Base-by-base conservation (phyloP, 352 stramenopile genomes). In the Peronospora belbahrii region DNA sequence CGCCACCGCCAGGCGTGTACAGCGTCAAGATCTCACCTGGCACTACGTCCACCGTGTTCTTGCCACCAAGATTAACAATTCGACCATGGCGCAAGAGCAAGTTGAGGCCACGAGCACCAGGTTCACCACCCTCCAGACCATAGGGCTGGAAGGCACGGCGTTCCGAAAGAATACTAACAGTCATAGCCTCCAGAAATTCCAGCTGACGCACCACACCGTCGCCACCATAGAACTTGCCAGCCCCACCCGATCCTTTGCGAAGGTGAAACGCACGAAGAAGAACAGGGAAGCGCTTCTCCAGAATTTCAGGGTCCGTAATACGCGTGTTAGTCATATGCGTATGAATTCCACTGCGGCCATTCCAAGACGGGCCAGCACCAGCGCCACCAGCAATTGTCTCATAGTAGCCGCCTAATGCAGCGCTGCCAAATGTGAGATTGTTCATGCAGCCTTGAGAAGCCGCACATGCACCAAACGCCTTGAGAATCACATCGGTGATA, bases 311-410 rank as follows among this genome's bases (percentile, higher is more conserved):
- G 65, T 99, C 97, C 14, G 96, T 99, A 59, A 99, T 99, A 14
- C 97, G 85, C 14, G 97, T 99, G 78, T 99, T 99, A 34, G 97
- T 99, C 83, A 98, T 99, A 69, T 99, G 96, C 15, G 96, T 99
- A 67, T 99, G 96, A 35, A 99, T 94, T 6, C 95, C 97, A 57
- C 86, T 97, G 36, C 83, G 83, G 8, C 97, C 97, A 45, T 98
- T 69, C 95, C 95, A 99, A 20, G 81, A 95, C 33, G 96, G 95
- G 1, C 96, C 97, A 19, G 96, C 96, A 23, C 96, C 97, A 24
- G 95, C 90, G 18, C 97, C 97, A 40, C 97, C 97, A 10, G 95
- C 95, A 66, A 99, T 99, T 5, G 97, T 99, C 66, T 99, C 96
- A 71, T 99, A 99, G 66, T 99, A 99, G 4, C 95, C 95, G 10